Evolutionary conservation across 306 rosid species (phyloP).

Genomic region (Prunus kanzakura): DNA sequence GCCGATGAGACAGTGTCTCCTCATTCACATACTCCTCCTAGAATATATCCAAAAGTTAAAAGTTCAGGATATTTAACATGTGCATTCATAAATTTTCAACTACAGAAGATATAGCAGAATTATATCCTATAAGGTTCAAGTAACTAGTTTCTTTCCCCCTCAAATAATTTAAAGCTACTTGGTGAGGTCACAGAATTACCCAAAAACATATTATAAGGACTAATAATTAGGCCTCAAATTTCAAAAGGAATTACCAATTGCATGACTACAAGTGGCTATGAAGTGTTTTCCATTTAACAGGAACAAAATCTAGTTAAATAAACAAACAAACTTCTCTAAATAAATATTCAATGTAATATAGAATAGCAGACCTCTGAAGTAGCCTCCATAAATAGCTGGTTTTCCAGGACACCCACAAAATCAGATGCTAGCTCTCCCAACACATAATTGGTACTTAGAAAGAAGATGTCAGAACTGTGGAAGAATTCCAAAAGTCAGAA

Average conservation of each 20-base stretch:
- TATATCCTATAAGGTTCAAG: neutral
- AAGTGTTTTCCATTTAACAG: neutral
- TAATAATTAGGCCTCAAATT: neutral
- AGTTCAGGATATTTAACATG: conserved; percentile 2
- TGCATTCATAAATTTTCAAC: neutral
- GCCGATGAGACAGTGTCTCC: conserved; percentile 22
- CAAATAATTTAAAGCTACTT: neutral
- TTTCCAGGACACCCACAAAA: conserved; percentile 19
- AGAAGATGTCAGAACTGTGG: conserved; percentile 9
- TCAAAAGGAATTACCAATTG: neutral
- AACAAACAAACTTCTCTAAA: neutral
- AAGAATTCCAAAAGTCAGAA: conserved; percentile 20
- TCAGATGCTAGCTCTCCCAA: neutral
- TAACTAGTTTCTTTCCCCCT: neutral
- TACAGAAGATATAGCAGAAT: neutral
- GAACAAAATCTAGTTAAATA: neutral
- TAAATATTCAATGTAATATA: neutral
- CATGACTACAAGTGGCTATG: neutral
- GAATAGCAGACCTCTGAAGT: conserved; percentile 40
- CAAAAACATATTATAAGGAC: conserved; percentile 9
- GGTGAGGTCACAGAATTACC: neutral
- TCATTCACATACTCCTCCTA: conserved; percentile 43
- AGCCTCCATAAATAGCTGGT: conserved; percentile 26
- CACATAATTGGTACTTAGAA: neutral
- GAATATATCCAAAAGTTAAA: conserved; percentile 9